Conservation (phyloP, 345 rosid genomes). For the Salix viminalis region DNA sequence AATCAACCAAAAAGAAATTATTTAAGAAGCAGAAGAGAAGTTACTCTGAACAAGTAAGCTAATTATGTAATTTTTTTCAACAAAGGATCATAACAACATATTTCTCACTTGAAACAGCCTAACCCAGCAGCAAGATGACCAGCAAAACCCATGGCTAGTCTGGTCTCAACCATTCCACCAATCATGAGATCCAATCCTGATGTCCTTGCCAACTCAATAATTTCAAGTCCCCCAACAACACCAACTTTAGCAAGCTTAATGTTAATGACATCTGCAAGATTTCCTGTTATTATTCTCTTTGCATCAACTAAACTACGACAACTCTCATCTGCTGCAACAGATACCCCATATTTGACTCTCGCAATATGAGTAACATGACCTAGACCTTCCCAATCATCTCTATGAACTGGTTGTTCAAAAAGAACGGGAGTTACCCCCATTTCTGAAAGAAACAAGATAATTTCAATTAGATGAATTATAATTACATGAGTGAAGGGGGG, state of each 20-base stretch:
- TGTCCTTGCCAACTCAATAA: conserved; percentile 61
- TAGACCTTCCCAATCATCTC: conserved; percentile 96
- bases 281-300: conserved; percentile 55
- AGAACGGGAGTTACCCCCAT: conserved; percentile 88
- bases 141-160: conserved; percentile 91
- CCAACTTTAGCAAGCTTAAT: conserved; percentile 90
- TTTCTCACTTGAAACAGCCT: conserved; percentile 72
- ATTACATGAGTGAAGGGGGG: background rate
- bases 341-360: conserved; percentile 56
- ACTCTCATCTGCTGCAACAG: conserved; percentile 96
- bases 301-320: conserved; percentile 67
- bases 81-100: conserved; percentile 2
- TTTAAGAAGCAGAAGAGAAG: background rate
- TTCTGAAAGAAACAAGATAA: conserved; percentile 35
- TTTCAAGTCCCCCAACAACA: conserved; percentile 67
- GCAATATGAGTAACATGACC: conserved; percentile 64
- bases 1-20: background rate
- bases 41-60: background rate
- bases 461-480: background rate
- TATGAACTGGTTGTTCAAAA: conserved; percentile 84
- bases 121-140: conserved; percentile 92
- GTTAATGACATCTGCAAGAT: conserved; percentile 66
- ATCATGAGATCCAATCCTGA: conserved; percentile 74
- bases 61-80: background rate
- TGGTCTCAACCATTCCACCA: conserved; percentile 96